phyloP scores from a whole-genome alignment of 1,284 basidiomycete species.

The Trametes polyzona region DNA sequence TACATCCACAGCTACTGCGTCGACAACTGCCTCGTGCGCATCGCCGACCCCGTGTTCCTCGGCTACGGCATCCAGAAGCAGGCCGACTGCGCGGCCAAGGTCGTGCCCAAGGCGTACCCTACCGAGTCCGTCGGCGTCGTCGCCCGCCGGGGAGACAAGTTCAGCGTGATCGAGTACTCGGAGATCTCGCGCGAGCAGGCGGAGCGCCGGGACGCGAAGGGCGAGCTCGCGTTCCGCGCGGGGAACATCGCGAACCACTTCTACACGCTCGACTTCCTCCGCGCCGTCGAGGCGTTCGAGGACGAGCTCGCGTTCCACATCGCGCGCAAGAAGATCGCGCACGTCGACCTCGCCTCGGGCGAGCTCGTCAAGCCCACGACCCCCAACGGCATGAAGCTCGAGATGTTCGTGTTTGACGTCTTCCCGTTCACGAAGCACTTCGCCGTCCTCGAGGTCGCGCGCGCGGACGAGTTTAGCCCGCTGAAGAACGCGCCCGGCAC shows the following conservation, averaged over 20 bases:
- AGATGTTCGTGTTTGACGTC: conserved; percentile 99
- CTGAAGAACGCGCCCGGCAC: conserved; percentile 97
- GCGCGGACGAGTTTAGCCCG: conserved; percentile 93
- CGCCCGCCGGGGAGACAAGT: conserved; percentile 81
- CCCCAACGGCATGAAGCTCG: conserved; percentile 99
- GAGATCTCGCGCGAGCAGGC: conserved; percentile 92
- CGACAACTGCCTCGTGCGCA: conserved; percentile 98
- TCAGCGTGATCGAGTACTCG: conserved; percentile 96
- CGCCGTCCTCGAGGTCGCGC: conserved; percentile 87
- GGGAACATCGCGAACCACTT: conserved; percentile 99
- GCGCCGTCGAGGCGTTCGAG: conserved; percentile 84
- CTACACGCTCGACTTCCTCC: conserved; percentile 90
- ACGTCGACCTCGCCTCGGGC: conserved; percentile 73
- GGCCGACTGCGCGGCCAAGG: conserved; percentile 93
- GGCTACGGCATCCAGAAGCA: conserved; percentile 89
- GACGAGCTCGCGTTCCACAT: conserved; percentile 95
- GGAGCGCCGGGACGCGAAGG: conserved; percentile 71
- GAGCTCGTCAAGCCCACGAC: conserved; percentile 75
- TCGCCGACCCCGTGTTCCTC: conserved; percentile 96
- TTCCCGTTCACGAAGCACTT: conserved; percentile 91
- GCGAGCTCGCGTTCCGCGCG: conserved; percentile 88
- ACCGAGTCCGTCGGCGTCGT: conserved; percentile 96
- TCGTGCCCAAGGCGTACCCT: conserved; percentile 88
- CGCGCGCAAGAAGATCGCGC: conserved; percentile 96
- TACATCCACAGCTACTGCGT: conserved; percentile 98